Percentiles rank a stretch among this genome's conserved stretches.
Evolutionary conservation across 768 basidiomycete species (phyloP).

Genomic region (Mrakia blollopis): DNA sequence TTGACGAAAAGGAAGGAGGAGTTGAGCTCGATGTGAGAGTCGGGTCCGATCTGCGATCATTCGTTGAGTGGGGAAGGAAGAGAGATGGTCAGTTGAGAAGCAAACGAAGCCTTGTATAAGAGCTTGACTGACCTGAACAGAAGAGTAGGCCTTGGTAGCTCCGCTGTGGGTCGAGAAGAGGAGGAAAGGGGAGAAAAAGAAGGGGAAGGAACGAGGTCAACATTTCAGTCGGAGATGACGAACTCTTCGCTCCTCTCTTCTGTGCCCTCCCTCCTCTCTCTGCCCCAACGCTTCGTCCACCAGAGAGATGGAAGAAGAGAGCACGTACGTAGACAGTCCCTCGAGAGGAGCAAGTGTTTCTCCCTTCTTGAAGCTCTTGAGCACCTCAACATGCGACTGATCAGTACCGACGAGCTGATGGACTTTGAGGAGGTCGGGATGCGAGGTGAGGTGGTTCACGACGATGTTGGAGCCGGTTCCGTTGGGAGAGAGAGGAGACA

Average conservation of each 20-base stretch:
- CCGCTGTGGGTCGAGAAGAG: not conserved
- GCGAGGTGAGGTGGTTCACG: slow-evolving; percentile 23
- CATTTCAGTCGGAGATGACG: not conserved
- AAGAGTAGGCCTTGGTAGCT: slow-evolving; percentile 13
- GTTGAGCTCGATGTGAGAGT: slow-evolving; percentile 30
- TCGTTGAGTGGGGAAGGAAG: not conserved
- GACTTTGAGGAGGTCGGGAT: slow-evolving; percentile 25
- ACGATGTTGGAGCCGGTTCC: not conserved
- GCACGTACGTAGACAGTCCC: slow-evolving; percentile 21
- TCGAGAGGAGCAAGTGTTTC: slow-evolving; percentile 17
- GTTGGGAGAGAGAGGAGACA: slow-evolving; percentile 4
- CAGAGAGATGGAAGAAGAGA: not conserved
- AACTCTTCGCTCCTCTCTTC: no score
- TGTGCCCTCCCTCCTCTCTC: not conserved
- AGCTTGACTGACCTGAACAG: slow-evolving; percentile 7
- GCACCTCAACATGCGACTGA: slow-evolving; percentile 11
- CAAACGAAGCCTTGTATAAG: not conserved
- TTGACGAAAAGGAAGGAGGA: slow-evolving; percentile 29
- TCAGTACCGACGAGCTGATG: slow-evolving; percentile 5
- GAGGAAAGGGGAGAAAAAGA: not conserved
- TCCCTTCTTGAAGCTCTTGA: slow-evolving; percentile 12
- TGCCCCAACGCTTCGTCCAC: not conserved
- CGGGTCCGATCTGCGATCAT: slow-evolving; percentile 24
- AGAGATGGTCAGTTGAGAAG: not conserved
- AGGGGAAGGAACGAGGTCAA: not conserved